Conservation (phyloP, 1,139 yeast species). For the Geotrichum restrictum region DNA sequence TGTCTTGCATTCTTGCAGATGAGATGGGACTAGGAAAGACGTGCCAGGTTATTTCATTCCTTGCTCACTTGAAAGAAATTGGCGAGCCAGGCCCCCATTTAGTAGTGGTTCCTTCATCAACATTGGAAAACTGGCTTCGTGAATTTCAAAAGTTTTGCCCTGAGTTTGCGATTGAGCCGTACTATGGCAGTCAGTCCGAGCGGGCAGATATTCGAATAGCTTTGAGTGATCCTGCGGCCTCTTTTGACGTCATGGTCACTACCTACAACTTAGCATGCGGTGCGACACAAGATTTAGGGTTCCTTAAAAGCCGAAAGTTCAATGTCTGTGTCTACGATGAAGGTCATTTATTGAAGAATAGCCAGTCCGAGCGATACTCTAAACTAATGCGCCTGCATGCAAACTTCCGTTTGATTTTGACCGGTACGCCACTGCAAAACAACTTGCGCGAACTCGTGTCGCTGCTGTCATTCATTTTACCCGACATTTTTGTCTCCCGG, state of each 20-base stretch:
- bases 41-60: slow-evolving; percentile 89
- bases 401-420: slow-evolving; percentile 72
- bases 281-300: slow-evolving; percentile 72
- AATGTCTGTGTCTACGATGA: slow-evolving; percentile 93
- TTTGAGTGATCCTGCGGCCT: slow-evolving; percentile 44
- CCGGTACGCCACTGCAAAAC: slow-evolving; percentile 97
- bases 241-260: slow-evolving; percentile 88
- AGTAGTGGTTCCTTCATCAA: slow-evolving; percentile 91
- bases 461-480: slow-evolving; percentile 82
- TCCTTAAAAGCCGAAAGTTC: slow-evolving; percentile 67
- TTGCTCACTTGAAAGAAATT: slow-evolving; percentile 73
- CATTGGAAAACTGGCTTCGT: slow-evolving; percentile 94
- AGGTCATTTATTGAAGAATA: slow-evolving; percentile 93
- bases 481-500: slow-evolving; percentile 72
- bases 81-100: slow-evolving; percentile 63
- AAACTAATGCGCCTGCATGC: slow-evolving; percentile 82
- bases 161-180: slow-evolving; percentile 72
- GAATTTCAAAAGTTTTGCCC: slow-evolving; percentile 92
- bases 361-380: slow-evolving; percentile 77
- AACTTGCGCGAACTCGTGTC: slow-evolving; percentile 87
- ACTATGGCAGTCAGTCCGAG: slow-evolving; percentile 82
- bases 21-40: slow-evolving; percentile 98
- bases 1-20: slow-evolving; percentile 93
- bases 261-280: slow-evolving; percentile 92
- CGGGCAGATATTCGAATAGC: slow-evolving; percentile 74